These are phyloP conservation scores for Calendula officinalis DNA, from an alignment of 129 eudicot species.

Conservation along the genomic window DNA sequence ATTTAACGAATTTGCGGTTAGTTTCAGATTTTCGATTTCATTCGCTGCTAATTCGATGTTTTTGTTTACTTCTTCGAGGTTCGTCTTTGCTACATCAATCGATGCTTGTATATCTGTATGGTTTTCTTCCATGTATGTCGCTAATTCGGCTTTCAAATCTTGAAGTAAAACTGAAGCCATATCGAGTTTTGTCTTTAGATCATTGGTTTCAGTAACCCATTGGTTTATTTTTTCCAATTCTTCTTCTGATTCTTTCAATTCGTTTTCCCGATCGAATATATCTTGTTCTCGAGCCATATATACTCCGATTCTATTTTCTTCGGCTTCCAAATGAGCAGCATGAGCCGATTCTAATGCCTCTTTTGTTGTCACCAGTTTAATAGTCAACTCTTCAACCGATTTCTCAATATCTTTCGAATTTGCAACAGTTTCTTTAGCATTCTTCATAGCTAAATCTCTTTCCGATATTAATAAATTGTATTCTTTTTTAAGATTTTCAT, in stretches of 20 bases:
- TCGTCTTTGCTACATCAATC: constrained; percentile 43
- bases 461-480: constrained; percentile 43
- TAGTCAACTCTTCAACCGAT: constrained; percentile 67
- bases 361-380: constrained; percentile 67
- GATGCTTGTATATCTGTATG: constrained; percentile 47
- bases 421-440: constrained; percentile 56
- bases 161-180: constrained; percentile 48
- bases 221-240: constrained; percentile 56
- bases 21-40: constrained; percentile 52
- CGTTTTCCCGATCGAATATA: constrained; percentile 48
- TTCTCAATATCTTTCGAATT: constrained; percentile 62
- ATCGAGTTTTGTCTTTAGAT: constrained; percentile 53
- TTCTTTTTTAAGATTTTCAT: constrained; percentile 51
- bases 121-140: constrained; percentile 74
- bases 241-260: constrained; percentile 56
- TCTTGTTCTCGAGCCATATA: constrained; percentile 68
- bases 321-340: constrained; percentile 84
- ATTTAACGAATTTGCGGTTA: constrained; percentile 47
- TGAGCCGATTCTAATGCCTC: constrained; percentile 76
- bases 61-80: constrained; percentile 65
- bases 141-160: constrained; percentile 58
- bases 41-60: constrained; percentile 47
- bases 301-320: constrained; percentile 64
- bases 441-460: constrained; percentile 48
- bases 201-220: constrained; percentile 40